Conservation (phyloP, 495 filamentous ascomycete species). For the Talaromyces adpressus region DNA sequence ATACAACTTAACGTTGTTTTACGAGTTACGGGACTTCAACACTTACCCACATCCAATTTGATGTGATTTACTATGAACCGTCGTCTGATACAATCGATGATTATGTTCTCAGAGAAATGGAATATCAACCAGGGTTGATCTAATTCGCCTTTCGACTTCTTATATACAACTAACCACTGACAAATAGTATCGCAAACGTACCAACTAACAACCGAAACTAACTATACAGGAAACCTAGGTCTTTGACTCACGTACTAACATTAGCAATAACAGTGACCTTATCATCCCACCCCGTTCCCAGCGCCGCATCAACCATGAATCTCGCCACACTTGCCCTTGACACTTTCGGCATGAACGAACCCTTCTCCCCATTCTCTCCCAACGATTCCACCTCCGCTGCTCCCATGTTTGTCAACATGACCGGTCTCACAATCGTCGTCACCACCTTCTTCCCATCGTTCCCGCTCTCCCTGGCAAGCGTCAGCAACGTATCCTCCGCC, state of each 20-base stretch:
- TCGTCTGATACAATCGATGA: background rate
- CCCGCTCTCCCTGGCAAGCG: background rate
- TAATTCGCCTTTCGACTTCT: background rate
- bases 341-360: slow-evolving; percentile 22
- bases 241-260: background rate
- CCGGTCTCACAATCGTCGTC: slow-evolving; percentile 18
- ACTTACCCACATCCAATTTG: background rate
- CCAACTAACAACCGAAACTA: background rate
- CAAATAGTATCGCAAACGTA: background rate
- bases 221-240: background rate
- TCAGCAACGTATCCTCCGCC: slow-evolving; percentile 21
- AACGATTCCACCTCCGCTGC: slow-evolving; percentile 22
- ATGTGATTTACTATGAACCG: background rate
- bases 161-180: background rate
- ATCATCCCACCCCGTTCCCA: slow-evolving; percentile 25
- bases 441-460: background rate
- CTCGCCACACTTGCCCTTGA: slow-evolving; percentile 32
- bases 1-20: background rate
- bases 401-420: slow-evolving; percentile 24
- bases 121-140: background rate
- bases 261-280: slow-evolving; percentile 27
- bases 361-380: slow-evolving; percentile 26
- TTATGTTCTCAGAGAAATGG: too few relatives aligned
- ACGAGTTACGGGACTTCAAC: background rate
- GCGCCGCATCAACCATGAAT: slow-evolving; percentile 35